Evolutionary conservation across 257 asterid species (phyloP).

Genomic region (Nicotiana attenuata): DNA sequence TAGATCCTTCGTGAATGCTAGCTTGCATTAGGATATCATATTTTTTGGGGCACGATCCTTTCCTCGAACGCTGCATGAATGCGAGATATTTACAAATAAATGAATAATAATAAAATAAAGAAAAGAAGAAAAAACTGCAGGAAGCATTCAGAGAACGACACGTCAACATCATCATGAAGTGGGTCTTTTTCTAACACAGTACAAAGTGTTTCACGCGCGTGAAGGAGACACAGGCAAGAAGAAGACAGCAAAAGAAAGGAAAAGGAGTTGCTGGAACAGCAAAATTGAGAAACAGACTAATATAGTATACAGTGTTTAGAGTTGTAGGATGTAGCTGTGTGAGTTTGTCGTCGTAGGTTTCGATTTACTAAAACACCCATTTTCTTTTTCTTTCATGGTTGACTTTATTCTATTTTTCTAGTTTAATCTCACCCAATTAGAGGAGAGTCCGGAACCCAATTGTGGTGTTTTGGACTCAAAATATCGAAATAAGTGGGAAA

Average conservation of each 20-base stretch:
- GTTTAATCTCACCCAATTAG: neutral
- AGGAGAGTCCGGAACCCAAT: no score
- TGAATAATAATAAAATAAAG: neutral
- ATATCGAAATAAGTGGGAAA: no score
- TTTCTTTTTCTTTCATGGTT: neutral
- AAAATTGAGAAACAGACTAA: neutral
- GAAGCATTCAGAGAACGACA: conserved; percentile 1
- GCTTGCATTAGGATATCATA: no score
- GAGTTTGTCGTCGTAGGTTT: neutral
- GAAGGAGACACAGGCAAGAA: neutral
- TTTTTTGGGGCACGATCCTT: no score
- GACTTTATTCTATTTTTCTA: neutral
- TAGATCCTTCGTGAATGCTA: no score
- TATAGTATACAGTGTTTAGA: neutral
- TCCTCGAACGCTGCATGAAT: no score
- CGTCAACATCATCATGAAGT: conserved; percentile 7
- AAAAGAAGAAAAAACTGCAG: no score
- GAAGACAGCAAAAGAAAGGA: neutral
- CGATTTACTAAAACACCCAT: neutral
- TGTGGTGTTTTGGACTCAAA: no score
- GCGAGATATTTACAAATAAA: no score
- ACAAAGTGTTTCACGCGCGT: neutral
- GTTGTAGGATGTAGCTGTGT: neutral
- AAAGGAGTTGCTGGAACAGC: neutral
- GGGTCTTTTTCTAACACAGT: neutral